These are phyloP conservation scores for Glutinoglossum americanum DNA, from an alignment of 495 filamentous ascomycete genomes.

Conservation along the genomic window DNA sequence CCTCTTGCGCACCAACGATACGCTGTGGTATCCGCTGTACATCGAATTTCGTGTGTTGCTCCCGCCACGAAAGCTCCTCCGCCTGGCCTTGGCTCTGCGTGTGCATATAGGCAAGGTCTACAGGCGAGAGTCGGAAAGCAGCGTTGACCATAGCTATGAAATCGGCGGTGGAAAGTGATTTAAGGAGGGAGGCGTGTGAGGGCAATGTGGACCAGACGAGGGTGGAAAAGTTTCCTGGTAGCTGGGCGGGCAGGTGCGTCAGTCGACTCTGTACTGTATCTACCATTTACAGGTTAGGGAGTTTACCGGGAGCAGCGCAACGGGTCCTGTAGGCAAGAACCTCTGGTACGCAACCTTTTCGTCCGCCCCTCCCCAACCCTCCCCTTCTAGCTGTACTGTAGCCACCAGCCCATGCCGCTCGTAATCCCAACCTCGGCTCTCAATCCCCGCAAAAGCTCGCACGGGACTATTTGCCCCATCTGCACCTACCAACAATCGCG, in stretches of 20 bases:
- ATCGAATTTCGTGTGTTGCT: slow-evolving; percentile 34
- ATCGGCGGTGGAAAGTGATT: slow-evolving; percentile 43
- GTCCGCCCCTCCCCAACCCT: slow-evolving; percentile 25
- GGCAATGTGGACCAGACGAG: slow-evolving; percentile 88
- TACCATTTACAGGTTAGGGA: not conserved
- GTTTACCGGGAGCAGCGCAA: slow-evolving; percentile 54
- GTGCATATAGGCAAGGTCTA: slow-evolving; percentile 60
- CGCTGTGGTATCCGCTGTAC: slow-evolving; percentile 26
- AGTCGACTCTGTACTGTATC: not conserved
- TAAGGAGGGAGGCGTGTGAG: slow-evolving; percentile 54
- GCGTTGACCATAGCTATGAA: slow-evolving; percentile 83
- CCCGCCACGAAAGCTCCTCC: slow-evolving; percentile 63
- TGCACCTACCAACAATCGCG: slow-evolving; percentile 74
- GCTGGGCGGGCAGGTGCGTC: slow-evolving; percentile 4
- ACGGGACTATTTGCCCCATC: slow-evolving; percentile 93
- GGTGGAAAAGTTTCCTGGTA: slow-evolving; percentile 61
- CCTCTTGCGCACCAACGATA: slow-evolving; percentile 48
- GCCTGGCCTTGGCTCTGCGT: slow-evolving; percentile 32
- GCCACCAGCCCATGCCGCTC: slow-evolving; percentile 76
- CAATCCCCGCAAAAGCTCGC: slow-evolving; percentile 68
- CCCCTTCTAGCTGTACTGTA: slow-evolving; percentile 47
- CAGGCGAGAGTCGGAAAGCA: slow-evolving; percentile 61
- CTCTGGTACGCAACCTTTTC: slow-evolving; percentile 74
- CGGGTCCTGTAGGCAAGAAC: slow-evolving; percentile 78
- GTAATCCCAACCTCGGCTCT: slow-evolving; percentile 83